Conservation (phyloP, 78 protist genomes). For the Dictyostelium capitatum region DNA sequence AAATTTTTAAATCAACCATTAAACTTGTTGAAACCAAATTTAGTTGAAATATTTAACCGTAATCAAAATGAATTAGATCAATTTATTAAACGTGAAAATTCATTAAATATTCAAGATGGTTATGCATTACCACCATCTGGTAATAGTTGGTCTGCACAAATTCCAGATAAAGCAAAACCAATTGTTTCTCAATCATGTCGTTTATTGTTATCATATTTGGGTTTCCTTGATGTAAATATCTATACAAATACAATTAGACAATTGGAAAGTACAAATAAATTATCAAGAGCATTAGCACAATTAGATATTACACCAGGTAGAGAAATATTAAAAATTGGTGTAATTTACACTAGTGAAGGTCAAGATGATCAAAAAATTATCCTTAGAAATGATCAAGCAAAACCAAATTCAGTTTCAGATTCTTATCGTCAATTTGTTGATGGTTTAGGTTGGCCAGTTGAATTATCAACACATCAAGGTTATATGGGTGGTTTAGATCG, state of each 20-base stretch:
- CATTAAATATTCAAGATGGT: neutral
- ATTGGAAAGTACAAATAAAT: slow-evolving; percentile 28
- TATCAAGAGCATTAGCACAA: slow-evolving; percentile 43
- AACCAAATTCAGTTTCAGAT: neutral
- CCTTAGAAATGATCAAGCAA: slow-evolving; percentile 73
- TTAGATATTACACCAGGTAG: slow-evolving; percentile 83
- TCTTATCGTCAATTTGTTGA: slow-evolving; percentile 87
- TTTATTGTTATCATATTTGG: slow-evolving; percentile 50
- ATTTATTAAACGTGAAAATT: slow-evolving; percentile 34
- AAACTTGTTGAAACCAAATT: neutral
- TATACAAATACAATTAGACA: slow-evolving; percentile 10
- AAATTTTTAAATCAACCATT: slow-evolving; percentile 41
- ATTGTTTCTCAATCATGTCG: slow-evolving; percentile 49
- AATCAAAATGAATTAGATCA: slow-evolving; percentile 25
- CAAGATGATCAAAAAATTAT: slow-evolving; percentile 93
- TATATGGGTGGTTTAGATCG: slow-evolving; percentile 92
- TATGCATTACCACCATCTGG: slow-evolving; percentile 26
- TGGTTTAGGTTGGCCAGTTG: slow-evolving; percentile 93
- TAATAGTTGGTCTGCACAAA: neutral
- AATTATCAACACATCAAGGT: slow-evolving; percentile 69
- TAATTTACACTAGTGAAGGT: slow-evolving; percentile 93
- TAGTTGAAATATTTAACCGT: slow-evolving; percentile 13
- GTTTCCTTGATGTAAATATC: slow-evolving; percentile 40
- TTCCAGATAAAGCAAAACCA: slow-evolving; percentile 11
- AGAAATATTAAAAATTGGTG: slow-evolving; percentile 93